Evolutionary conservation across 2,329 filamentous ascomycete genomes (phyloP), one percentile per base, ranked within the genome.

Genomic region (Trichoderma semiorbis): DNA sequence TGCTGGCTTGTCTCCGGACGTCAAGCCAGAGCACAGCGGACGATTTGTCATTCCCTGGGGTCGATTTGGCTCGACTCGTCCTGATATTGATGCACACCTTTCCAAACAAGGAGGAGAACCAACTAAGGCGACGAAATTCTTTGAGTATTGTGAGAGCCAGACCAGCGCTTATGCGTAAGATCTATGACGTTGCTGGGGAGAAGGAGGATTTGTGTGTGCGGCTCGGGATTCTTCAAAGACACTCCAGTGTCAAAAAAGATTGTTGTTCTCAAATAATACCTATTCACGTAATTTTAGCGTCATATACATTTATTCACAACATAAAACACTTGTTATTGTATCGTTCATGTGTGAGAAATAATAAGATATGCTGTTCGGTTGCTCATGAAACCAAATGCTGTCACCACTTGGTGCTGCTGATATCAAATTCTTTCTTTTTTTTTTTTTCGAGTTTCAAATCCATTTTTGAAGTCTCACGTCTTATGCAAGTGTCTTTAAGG

Each of bases 1-100:
- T 72, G 81, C 85, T 0, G 85, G 80, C 0, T 77, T 85, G 50
- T 84, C 84, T 0, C 81, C 82, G 0, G 80, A 85, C 0, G 77
- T 87, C 4, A 84, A 80, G 0, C 50, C 80, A 1, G 82, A 77
- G 7, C 71, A 74, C 36, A 71, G 55, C 21, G 71, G 71, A 21
- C 36, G 24, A 58, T 72, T 67, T n/a, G 28, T 72, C 30, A 60
- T 66, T 26, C 71, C 71, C 2, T 72, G 68, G 68, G 71, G 71
- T 26, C 61, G 71, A 10, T 71, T 72, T 34, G 55, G 68, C 28
- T 16, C 50, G 10, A 70, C 36, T 5, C 66, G 71, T 36, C n/a
- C 66, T 10, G 71, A 72, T 7, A 50, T 72, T 64, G 60, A 72
- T 7, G 24, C 18, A 36, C 16, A 34, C 4, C 12, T 69, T 8